Evolutionary conservation across 83 land plant genomes (phyloP).

Genomic region (Isoetes engelmannii): DNA sequence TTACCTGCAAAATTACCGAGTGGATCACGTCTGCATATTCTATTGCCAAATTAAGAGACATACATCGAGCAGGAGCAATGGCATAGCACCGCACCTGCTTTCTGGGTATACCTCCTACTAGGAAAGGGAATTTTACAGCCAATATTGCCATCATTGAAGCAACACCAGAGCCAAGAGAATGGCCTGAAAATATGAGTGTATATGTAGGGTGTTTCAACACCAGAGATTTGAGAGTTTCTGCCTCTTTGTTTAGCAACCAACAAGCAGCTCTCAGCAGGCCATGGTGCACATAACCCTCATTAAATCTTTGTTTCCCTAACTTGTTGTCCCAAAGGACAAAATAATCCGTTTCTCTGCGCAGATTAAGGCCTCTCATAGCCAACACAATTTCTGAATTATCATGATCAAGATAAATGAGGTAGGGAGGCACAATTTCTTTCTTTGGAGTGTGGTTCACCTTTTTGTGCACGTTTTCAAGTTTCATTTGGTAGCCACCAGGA

Average conservation of each 20-base stretch:
- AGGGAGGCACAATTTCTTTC: constrained; percentile 50
- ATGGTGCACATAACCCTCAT: constrained; percentile 68
- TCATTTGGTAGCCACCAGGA: constrained; percentile 54
- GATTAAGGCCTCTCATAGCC: constrained; percentile 61
- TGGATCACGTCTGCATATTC: constrained; percentile 72
- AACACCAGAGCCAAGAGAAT: constrained; percentile 75
- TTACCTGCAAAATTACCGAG: constrained; percentile 72
- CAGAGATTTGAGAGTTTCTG: constrained; percentile 38
- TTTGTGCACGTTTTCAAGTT: constrained; percentile 39
- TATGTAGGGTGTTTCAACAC: constrained; percentile 40
- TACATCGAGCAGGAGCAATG: constrained; percentile 74
- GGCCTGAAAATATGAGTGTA: constrained; percentile 61
- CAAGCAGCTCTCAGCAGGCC: constrained; percentile 58
- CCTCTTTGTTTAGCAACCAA: constrained; percentile 47
- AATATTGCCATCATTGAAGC: constrained; percentile 57
- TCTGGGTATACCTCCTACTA: constrained; percentile 51
- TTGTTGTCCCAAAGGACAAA: constrained; percentile 45
- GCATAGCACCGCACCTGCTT: constrained; percentile 65
- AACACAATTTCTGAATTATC: constrained; percentile 54
- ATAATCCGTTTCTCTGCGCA: constrained; percentile 58
- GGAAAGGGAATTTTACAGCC: constrained; percentile 41
- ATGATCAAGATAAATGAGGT: constrained; percentile 56
- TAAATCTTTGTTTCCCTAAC: constrained; percentile 41
- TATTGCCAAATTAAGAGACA: constrained; percentile 78
- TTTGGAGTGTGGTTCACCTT: constrained; percentile 40